Percentiles rank a stretch among this genome's conserved stretches.
phyloP scores from a whole-genome alignment of 2,329 filamentous ascomycete species.

The Xylaria sp. region DNA sequence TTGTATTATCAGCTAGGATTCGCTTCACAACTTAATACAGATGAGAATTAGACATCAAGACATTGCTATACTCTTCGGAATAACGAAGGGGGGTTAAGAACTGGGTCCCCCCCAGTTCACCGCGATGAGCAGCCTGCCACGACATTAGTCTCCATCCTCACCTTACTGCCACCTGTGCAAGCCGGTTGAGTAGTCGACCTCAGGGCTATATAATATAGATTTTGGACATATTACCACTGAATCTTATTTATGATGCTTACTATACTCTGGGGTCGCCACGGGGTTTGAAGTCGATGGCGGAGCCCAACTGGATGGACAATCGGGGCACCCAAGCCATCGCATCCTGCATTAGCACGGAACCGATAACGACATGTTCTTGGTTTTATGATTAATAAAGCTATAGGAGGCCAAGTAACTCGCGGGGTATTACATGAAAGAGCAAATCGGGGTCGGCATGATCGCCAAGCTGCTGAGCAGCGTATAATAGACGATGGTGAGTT shows the following conservation, averaged over 20 bases:
- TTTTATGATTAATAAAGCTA: not conserved
- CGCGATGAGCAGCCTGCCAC: not conserved
- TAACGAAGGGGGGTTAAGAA: not conserved
- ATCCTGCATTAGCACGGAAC: constrained; percentile 8
- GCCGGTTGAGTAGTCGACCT: not conserved
- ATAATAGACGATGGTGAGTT: not conserved
- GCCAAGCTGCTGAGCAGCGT: not conserved
- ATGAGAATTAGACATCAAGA: too few relatives aligned
- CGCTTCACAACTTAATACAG: not conserved
- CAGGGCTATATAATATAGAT: not conserved
- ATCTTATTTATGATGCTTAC: constrained; percentile 15
- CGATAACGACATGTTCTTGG: not conserved
- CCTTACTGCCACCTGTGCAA: not conserved
- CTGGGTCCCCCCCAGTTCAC: not conserved
- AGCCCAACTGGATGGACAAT: not conserved
- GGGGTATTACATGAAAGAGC: not conserved
- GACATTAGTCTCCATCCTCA: not conserved
- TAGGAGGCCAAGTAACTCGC: not conserved
- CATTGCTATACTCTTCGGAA: not conserved
- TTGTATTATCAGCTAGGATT: too few relatives aligned
- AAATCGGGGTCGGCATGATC: not conserved
- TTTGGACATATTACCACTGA: not conserved
- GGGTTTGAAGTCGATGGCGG: not conserved
- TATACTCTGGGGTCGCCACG: not conserved
- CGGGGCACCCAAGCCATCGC: constrained; percentile 2